Base-by-base conservation (phyloP, 768 basidiomycete species). In the Kwoniella newhampshirensis region DNA sequence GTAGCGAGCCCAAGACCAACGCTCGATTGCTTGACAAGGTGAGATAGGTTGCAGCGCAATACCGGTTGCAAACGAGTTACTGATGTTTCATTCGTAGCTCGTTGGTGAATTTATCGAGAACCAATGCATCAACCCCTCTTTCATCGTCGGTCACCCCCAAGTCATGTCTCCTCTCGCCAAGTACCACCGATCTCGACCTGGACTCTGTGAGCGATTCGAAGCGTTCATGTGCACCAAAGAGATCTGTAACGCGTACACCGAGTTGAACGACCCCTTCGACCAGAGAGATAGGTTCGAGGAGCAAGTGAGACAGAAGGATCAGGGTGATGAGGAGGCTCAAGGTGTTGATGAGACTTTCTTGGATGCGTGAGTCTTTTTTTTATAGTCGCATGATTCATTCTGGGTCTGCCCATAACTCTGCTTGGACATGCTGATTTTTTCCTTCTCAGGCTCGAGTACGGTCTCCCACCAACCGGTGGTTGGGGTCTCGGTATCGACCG, bases 141-240 rank as follows among this genome's bases (percentile, higher is more conserved):
- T 99, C 82, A 98, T 99, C 66, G 92, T 94, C 61, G 96, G 96
- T 27, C 96, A 98, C 79, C 96, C 96, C 15, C 93, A 98, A 80
- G 91, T 98, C 64, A 99, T 99, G 96, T 97, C 94, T 0, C 96
- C 96, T 2, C 86, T 99, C 32, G 96, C 96, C 77, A 99, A 99
- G 81, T 90, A 88, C 84, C 93, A 98, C 77, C 89, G 96, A 62
- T 89, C 89, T n/a, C 85, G 90, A 39, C 90, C 92, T 0, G 96
- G 96, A 36, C 82, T 99, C 23, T 98, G 96, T 78, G 96, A 99
- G 77, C 91, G 96, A 62, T 99, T 99, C 80, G 96, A 99, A 77
- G 91, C 85, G 8, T 99, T 99, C 84, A 84, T 99, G 83, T 94
- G 91, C 51, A 91, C 91, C 57, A 93, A 96, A 82, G 94, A 97